phyloP scores from a whole-genome alignment of 139 green algal species.

The Tetradesmus obliquus region DNA sequence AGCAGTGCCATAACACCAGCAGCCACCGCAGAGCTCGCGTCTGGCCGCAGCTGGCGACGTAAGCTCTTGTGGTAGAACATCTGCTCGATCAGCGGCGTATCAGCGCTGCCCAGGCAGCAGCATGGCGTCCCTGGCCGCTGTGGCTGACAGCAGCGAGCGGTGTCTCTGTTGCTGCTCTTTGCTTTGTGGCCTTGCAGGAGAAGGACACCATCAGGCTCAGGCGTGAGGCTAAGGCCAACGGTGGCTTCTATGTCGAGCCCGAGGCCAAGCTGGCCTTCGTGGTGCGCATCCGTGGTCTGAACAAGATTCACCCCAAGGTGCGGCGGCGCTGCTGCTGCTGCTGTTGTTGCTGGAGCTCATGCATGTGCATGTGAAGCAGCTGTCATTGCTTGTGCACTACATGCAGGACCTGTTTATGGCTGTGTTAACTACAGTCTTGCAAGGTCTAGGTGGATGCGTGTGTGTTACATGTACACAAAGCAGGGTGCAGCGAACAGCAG shows the following conservation, averaged over 20 bases:
- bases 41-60: not conserved
- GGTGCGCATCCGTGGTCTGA: constrained; percentile 96
- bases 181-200: constrained; percentile 79
- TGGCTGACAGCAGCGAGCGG: not conserved
- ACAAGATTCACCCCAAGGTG: constrained; percentile 96
- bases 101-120: not conserved
- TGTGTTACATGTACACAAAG: not conserved
- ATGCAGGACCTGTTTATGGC: not conserved
- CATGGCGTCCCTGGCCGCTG: not conserved
- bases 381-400: not conserved
- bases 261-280: constrained; percentile 98
- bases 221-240: constrained; percentile 90
- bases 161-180: not conserved
- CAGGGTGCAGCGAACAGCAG: not conserved
- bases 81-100: not conserved
- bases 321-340: not conserved
- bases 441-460: not conserved
- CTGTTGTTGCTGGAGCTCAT: not conserved
- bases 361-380: not conserved
- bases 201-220: constrained; percentile 91
- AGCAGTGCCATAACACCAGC: constrained; percentile 16
- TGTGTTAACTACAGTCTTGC: not conserved
- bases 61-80: not conserved
- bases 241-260: constrained; percentile 95
- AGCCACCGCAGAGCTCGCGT: not conserved